Conservation (phyloP, 2,329 filamentous ascomycete genomes). For the Dryadomyces quercivorus region DNA sequence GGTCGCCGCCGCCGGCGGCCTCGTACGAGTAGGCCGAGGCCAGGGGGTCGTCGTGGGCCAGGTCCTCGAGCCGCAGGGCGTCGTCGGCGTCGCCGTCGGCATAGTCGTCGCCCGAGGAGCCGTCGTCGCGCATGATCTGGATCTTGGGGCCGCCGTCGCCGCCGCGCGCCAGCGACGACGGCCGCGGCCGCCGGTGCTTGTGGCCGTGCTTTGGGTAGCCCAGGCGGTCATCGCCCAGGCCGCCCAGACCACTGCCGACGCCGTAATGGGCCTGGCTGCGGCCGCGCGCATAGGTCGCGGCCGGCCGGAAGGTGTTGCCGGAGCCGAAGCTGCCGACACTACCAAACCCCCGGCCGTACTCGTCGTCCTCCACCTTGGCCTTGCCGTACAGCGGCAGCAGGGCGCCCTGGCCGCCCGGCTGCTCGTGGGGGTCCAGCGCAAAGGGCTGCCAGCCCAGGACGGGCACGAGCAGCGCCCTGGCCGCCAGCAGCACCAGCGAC, state of each 20-base stretch:
- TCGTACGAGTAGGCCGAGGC: too few species aligned
- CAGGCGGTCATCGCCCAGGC: too few species aligned
- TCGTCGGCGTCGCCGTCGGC: background rate
- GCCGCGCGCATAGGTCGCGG: slow-evolving; percentile 14
- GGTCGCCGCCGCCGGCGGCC: background rate
- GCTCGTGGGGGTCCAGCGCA: slow-evolving; percentile 30
- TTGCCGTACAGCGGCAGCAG: slow-evolving; percentile 36
- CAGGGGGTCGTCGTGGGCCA: too few species aligned
- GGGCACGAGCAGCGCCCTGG: slow-evolving; percentile 45
- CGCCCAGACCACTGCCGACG: too few species aligned
- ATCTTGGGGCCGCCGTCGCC: slow-evolving; percentile 9
- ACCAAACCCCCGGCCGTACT: slow-evolving; percentile 19
- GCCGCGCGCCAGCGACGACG: too few species aligned
- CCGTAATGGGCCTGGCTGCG: slow-evolving; percentile 13
- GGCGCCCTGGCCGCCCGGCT: background rate
- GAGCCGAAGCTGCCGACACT: too few species aligned
- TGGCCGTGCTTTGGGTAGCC: background rate
- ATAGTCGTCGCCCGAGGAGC: slow-evolving; percentile 5
- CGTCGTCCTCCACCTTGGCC: slow-evolving; percentile 38
- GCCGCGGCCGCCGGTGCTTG: background rate
- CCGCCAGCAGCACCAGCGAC: slow-evolving; percentile 34
- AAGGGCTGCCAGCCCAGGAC: slow-evolving; percentile 40
- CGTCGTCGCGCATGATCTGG: slow-evolving; percentile 9
- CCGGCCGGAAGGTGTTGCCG: slow-evolving; percentile 15
- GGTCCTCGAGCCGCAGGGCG: background rate